Conservation (phyloP, 345 rosid species). For the Ricinus communis region DNA sequence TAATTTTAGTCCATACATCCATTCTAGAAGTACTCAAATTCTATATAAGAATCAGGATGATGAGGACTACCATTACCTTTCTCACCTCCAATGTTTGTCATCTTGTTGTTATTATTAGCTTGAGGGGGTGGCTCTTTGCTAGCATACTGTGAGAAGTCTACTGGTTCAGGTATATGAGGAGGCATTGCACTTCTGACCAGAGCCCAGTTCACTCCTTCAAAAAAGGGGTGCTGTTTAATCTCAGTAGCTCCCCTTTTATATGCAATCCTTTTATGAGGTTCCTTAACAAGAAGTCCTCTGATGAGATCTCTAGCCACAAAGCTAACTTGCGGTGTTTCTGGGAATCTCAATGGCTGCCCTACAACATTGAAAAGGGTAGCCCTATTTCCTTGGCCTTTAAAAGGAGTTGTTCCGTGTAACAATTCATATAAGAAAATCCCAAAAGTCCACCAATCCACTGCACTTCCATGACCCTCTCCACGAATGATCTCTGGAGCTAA, state of each 20-base stretch:
- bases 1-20: too few species aligned
- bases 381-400: slow-evolving; percentile 85
- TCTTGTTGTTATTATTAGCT: background rate
- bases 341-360: slow-evolving; percentile 79
- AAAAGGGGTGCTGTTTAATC: slow-evolving; percentile 86
- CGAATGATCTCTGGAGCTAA: slow-evolving; percentile 86
- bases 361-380: slow-evolving; percentile 88
- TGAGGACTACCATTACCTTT: slow-evolving; percentile 4
- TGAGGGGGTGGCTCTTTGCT: slow-evolving; percentile 45
- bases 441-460: slow-evolving; percentile 96
- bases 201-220: slow-evolving; percentile 93
- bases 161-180: slow-evolving; percentile 76
- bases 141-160: slow-evolving; percentile 58
- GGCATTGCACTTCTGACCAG: slow-evolving; percentile 79
- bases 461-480: slow-evolving; percentile 98
- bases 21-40: slow-evolving; percentile 28
- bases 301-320: slow-evolving; percentile 71
- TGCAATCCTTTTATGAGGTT: slow-evolving; percentile 79
- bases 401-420: slow-evolving; percentile 79
- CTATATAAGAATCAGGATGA: slow-evolving; percentile 16
- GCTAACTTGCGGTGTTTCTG: slow-evolving; percentile 69
- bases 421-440: slow-evolving; percentile 88
- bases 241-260: slow-evolving; percentile 89
- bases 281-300: slow-evolving; percentile 69
- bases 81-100: background rate